Conservation (phyloP, 2,329 filamentous ascomycete genomes). For the Trichoderma polysporum region DNA sequence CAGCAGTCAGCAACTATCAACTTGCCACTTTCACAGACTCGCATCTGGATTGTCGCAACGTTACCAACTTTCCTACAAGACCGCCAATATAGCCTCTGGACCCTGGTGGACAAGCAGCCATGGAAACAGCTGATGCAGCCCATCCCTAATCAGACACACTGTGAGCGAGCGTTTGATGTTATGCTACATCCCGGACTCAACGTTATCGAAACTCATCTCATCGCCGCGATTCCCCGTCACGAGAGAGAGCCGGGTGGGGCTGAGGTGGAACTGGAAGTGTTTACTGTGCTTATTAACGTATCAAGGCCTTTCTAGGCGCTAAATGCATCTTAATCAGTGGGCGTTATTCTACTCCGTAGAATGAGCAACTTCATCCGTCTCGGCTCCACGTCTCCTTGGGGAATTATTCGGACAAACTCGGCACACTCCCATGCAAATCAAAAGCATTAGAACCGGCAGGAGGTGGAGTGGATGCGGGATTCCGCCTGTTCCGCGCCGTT, state of each 20-base stretch:
- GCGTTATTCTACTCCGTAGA: background rate
- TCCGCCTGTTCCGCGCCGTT: background rate
- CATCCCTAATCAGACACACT: slow-evolving; percentile 55
- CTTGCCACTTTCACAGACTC: slow-evolving; percentile 65
- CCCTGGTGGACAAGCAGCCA: slow-evolving; percentile 66
- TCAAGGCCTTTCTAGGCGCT: slow-evolving; percentile 8
- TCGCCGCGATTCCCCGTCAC: slow-evolving; percentile 65
- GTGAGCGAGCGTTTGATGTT: slow-evolving; percentile 72
- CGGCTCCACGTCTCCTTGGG: background rate
- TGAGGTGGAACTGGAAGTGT: slow-evolving; percentile 73
- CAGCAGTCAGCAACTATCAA: slow-evolving; percentile 73
- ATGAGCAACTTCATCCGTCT: background rate
- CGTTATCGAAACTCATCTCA: slow-evolving; percentile 73
- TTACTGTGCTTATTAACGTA: slow-evolving; percentile 74
- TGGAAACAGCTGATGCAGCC: slow-evolving; percentile 49
- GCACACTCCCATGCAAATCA: background rate
- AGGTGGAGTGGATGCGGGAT: background rate
- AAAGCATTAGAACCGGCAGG: background rate
- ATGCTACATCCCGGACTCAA: slow-evolving; percentile 72
- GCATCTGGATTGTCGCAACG: slow-evolving; percentile 68
- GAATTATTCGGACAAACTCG: background rate
- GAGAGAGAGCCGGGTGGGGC: slow-evolving; percentile 57
- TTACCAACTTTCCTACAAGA: slow-evolving; percentile 62
- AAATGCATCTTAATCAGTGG: background rate
- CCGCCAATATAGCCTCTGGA: slow-evolving; percentile 75